Percentiles rank a stretch among this genome's conserved stretches.
These are phyloP conservation scores for Dentipellis sp. DNA, from an alignment of 768 basidiomycete genomes.

Conservation along the genomic window DNA sequence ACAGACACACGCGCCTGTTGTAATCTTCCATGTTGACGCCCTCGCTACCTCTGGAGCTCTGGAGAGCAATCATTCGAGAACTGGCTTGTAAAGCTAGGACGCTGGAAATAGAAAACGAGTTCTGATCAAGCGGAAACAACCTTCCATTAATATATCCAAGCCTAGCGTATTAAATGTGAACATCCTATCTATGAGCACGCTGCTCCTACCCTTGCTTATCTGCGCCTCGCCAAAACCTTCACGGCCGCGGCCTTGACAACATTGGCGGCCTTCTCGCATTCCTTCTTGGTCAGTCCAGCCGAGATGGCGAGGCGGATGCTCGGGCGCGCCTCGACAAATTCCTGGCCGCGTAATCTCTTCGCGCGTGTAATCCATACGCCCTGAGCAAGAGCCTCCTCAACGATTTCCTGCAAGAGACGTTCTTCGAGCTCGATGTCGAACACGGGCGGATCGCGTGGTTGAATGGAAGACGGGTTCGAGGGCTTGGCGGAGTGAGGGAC, in stretches of 20 bases:
- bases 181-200: not conserved
- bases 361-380: constrained; percentile 84
- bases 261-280: constrained; percentile 79
- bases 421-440: constrained; percentile 68
- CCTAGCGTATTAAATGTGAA: not conserved
- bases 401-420: constrained; percentile 77
- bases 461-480: constrained; percentile 39
- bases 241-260: constrained; percentile 65
- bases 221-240: constrained; percentile 61
- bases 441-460: constrained; percentile 34
- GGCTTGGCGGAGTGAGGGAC: constrained; percentile 25
- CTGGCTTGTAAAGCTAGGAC: no score
- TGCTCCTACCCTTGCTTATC: constrained; percentile 19
- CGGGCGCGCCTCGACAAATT: constrained; percentile 72
- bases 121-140: no score
- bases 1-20: no score
- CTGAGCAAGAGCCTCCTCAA: constrained; percentile 74
- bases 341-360: constrained; percentile 75
- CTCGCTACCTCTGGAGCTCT: no score
- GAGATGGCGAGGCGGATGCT: constrained; percentile 80
- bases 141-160: not conserved
- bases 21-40: no score
- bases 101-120: no score
- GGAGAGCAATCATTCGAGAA: no score
- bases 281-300: constrained; percentile 76